Evolutionary conservation across 2,329 filamentous ascomycete genomes (phyloP).

Genomic region (Aspergillus brunneoviolaceus): DNA sequence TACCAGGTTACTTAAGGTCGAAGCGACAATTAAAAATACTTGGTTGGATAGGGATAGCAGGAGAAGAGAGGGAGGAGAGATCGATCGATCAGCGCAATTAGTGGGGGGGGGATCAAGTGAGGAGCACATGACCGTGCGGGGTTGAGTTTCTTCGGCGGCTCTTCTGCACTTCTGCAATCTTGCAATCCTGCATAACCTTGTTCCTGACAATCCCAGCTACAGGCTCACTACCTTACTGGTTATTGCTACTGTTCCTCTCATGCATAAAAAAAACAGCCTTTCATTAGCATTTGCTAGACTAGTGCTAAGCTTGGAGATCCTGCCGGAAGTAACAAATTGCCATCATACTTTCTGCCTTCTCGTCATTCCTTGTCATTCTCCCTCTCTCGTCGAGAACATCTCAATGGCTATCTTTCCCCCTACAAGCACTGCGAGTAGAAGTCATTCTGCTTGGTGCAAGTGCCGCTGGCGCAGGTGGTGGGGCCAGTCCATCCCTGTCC

Average conservation of each 20-base stretch:
- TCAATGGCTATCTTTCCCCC: not conserved
- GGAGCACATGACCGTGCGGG: not conserved
- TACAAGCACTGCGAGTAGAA: slow-evolving; percentile 44
- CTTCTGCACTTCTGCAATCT: not conserved
- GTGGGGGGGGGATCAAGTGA: not conserved
- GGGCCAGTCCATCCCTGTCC: slow-evolving; percentile 35
- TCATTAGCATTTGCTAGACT: not conserved
- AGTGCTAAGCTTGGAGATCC: not conserved
- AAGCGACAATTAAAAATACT: too few species aligned
- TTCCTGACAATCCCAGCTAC: too few species aligned
- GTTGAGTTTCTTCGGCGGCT: not conserved
- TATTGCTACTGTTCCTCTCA: too few species aligned
- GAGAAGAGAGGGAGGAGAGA: not conserved
- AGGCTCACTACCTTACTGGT: too few species aligned
- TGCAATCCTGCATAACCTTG: not conserved
- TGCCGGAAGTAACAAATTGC: not conserved
- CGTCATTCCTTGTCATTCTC: not conserved
- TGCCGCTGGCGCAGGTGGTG: slow-evolving; percentile 34
- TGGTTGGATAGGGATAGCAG: too few species aligned
- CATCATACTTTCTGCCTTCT: not conserved
- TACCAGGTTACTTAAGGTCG: too few species aligned
- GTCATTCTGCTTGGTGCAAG: slow-evolving; percentile 33
- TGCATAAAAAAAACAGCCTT: not conserved
- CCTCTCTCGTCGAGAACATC: not conserved
- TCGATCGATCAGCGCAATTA: not conserved